A percentile compares a stretch with the other conserved stretches of the same genome.
Evolutionary conservation across 352 stramenopile genomes (phyloP).

Genomic region (Globisporangium carolinianum): DNA sequence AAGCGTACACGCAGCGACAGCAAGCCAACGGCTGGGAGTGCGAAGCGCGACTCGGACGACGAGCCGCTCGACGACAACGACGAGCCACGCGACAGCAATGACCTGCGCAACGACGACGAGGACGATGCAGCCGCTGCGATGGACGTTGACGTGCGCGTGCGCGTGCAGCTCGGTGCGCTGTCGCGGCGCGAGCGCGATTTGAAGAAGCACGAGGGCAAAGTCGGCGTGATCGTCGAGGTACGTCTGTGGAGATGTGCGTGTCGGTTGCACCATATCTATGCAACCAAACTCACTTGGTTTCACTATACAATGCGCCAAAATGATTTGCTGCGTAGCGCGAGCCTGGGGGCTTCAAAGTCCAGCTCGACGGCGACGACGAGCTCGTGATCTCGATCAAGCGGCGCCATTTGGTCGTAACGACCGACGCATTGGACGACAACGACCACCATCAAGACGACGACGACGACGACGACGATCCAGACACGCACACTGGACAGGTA

Average conservation of each 20-base stretch:
- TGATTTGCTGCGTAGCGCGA: slow-evolving; percentile 8
- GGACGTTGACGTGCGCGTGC: slow-evolving; percentile 46
- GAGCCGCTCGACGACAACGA: slow-evolving; percentile 1
- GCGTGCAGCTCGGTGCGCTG: slow-evolving; percentile 38
- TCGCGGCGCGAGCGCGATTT: slow-evolving; percentile 48
- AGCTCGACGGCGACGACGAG: slow-evolving; percentile 45
- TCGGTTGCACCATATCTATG: too few relatives aligned
- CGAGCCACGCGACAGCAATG: slow-evolving; percentile 17
- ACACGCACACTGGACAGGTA: slow-evolving; percentile 16
- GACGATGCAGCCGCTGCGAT: slow-evolving; percentile 23
- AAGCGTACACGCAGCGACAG: too few relatives aligned
- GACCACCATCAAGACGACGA: slow-evolving; percentile 30
- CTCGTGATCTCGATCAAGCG: slow-evolving; percentile 45
- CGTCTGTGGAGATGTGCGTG: slow-evolving; percentile 2
- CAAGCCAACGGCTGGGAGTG: too few relatives aligned
- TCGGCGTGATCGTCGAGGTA: slow-evolving; percentile 56
- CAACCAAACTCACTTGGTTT: too few relatives aligned
- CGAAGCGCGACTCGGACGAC: too few relatives aligned
- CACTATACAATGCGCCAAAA: too few relatives aligned
- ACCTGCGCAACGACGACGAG: slow-evolving; percentile 21
- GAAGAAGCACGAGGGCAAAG: slow-evolving; percentile 66
- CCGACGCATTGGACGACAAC: slow-evolving; percentile 24
- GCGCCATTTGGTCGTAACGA: slow-evolving; percentile 33
- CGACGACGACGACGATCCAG: slow-evolving; percentile 13
- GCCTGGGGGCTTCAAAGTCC: slow-evolving; percentile 34